Evolutionary conservation across 192 early-diverging fungal genomes (phyloP).

Genomic region (Geranomyces variabilis): DNA sequence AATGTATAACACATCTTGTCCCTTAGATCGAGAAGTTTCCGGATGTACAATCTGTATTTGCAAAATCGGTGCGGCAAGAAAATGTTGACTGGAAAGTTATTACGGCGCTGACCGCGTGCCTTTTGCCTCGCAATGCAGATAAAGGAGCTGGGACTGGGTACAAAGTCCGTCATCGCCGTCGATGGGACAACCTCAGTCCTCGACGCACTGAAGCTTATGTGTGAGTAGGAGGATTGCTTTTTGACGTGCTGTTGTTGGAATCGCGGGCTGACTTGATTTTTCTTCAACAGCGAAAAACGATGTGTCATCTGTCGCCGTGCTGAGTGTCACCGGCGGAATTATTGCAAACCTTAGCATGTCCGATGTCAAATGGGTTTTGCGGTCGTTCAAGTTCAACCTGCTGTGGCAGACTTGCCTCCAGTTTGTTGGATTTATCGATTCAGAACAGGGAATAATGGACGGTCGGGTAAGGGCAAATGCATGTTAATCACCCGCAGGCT

Average conservation of each 20-base stretch:
- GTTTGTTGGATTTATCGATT: constrained; percentile 62
- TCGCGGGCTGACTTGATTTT: neutral
- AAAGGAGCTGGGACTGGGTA: constrained; percentile 59
- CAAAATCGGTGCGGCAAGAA: constrained; percentile 47
- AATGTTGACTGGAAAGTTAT: neutral
- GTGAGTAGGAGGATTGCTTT: constrained; percentile 44
- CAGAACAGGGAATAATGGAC: constrained; percentile 66
- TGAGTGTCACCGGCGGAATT: constrained; percentile 57
- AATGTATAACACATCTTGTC: neutral
- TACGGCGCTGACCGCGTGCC: neutral
- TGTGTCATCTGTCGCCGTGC: constrained; percentile 66
- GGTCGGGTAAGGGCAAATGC: constrained; percentile 50
- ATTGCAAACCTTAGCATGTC: constrained; percentile 72
- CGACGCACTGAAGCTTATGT: constrained; percentile 68
- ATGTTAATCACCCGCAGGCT: no score
- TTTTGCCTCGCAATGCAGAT: constrained; percentile 38
- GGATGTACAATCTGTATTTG: constrained; percentile 46
- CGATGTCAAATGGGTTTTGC: constrained; percentile 61
- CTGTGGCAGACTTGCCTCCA: constrained; percentile 63
- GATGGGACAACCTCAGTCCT: constrained; percentile 58
- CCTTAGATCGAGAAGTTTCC: constrained; percentile 40
- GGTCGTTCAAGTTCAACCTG: constrained; percentile 45
- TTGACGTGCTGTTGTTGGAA: constrained; percentile 3
- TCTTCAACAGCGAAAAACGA: constrained; percentile 52
- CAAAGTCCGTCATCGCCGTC: constrained; percentile 57